Evolutionary conservation across 176 grass and related monocot genomes (phyloP).

Genomic region (Tillandsia leiboldiana): DNA sequence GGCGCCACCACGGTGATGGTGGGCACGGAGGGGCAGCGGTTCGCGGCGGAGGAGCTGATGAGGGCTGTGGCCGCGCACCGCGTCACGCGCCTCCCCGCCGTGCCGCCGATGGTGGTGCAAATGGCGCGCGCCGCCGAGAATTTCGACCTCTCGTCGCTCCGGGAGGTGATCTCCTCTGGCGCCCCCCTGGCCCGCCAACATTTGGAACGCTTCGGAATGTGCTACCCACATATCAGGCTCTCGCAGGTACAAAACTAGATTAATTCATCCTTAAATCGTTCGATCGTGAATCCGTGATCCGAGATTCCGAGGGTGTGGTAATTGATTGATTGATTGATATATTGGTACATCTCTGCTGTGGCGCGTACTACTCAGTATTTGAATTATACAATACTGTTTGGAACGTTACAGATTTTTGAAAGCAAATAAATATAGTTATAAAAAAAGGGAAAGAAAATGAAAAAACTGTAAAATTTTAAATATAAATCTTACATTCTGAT

Average conservation of each 20-base stretch:
- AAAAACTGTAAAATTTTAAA: no score
- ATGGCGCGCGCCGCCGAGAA: slow-evolving; percentile 13
- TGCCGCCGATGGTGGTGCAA: slow-evolving; percentile 37
- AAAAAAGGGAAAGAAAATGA: no score
- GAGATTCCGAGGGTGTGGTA: no score
- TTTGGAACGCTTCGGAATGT: slow-evolving; percentile 26
- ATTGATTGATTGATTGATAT: no score
- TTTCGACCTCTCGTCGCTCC: not conserved
- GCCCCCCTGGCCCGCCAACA: slow-evolving; percentile 29
- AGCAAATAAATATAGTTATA: no score
- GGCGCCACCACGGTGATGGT: slow-evolving; percentile 31
- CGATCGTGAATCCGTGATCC: no score
- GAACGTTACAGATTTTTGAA: no score
- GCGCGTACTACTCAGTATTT: no score
- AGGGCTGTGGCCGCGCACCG: slow-evolving; percentile 14
- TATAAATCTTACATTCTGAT: no score
- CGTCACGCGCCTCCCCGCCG: slow-evolving; percentile 31
- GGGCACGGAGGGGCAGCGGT: slow-evolving; percentile 12
- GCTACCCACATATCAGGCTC: slow-evolving; percentile 20
- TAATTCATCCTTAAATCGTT: no score
- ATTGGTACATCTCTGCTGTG: no score
- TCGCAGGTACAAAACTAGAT: slow-evolving; percentile 12
- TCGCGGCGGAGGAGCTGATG: slow-evolving; percentile 17
- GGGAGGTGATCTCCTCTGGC: slow-evolving; percentile 34
- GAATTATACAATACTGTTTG: no score